Evolutionary conservation across 2,329 filamentous ascomycete species (phyloP), one percentile per base, ranked within the genome.

Genomic region (Fonsecaea erecta): DNA sequence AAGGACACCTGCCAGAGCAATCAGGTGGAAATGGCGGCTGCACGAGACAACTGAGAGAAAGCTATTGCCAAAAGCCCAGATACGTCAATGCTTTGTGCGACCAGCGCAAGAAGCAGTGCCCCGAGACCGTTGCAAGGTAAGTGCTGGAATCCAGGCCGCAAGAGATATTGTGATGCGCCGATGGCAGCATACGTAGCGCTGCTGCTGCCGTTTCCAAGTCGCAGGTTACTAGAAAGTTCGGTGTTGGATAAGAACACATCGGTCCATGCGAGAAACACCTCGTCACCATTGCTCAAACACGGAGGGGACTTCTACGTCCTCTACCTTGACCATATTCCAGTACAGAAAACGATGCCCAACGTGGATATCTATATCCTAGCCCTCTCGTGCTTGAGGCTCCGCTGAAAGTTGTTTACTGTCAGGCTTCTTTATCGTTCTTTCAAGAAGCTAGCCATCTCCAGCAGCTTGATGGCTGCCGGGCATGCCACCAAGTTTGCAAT

Each of bases 11-110:
- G 64, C 64, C 1, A 69, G 28, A 6, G 67, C 68, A 18, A 70
- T 43, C n/a, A 67, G 21, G 35, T 67, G 61, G 52, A 69, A 26
- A 48, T 69, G 61, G 26, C 61, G 62, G 8, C 60, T 61, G 21
- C 52, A 56, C 12, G 30, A 43, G 18, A 58, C n/a, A 11, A 68
- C 65, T 12, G 51, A 60, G 35, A 40, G 46, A 21, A 70, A 40
- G 51, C 65, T 70, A 32, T 60, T 65, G 11, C 67, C 68, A 53
- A 26, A 68, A 11, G 35, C 34, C 67, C 68, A 71, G 26, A 46
- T 52, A 1, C 68, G 61, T 26, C 48, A 62, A 21, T 11, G 66
- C 59, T 12, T 46, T 35, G 24, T 62, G 59, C 68, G 66, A 70
- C 66, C 21, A 28, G 26, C 2, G 54, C 32, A 8, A 57, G 54